Percentiles rank a stretch among this genome's conserved stretches.
Evolutionary conservation across 1,284 basidiomycete genomes (phyloP).

Genomic region (Paramarasmius palmivorus): DNA sequence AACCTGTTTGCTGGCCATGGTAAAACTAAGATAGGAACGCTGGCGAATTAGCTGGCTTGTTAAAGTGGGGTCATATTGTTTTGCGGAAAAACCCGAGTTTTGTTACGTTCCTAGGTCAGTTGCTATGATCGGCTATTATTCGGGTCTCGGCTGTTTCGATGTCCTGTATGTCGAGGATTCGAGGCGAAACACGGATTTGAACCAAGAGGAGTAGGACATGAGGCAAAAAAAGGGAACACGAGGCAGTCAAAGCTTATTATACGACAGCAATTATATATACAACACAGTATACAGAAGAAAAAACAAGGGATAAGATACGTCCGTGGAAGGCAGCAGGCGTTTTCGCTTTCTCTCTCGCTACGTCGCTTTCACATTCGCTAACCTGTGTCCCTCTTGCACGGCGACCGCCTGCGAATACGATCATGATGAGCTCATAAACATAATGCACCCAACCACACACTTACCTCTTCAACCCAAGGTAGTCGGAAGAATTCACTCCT

Average conservation of each 20-base stretch:
- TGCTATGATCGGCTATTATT: no score
- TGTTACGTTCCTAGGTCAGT: no score
- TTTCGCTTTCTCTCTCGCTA: constrained; percentile 18
- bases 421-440: constrained; percentile 3
- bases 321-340: no score
- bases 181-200: no score
- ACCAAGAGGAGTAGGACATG: no score
- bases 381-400: constrained; percentile 44
- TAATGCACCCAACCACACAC: not conserved
- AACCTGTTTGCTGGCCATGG: constrained; percentile 63
- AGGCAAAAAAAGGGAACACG: no score
- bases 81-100: not conserved
- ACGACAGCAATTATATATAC: no score
- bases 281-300: no score
- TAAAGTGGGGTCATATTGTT: not conserved
- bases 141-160: no score
- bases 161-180: no score
- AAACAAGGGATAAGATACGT: no score
- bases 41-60: not conserved
- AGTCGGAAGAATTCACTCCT: constrained; percentile 88
- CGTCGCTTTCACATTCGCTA: constrained; percentile 36
- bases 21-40: not conserved
- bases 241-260: no score
- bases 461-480: constrained; percentile 81
- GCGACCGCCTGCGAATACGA: constrained; percentile 38